phyloP scores from a whole-genome alignment of 129 eudicot species.

The Mikania micrantha region DNA sequence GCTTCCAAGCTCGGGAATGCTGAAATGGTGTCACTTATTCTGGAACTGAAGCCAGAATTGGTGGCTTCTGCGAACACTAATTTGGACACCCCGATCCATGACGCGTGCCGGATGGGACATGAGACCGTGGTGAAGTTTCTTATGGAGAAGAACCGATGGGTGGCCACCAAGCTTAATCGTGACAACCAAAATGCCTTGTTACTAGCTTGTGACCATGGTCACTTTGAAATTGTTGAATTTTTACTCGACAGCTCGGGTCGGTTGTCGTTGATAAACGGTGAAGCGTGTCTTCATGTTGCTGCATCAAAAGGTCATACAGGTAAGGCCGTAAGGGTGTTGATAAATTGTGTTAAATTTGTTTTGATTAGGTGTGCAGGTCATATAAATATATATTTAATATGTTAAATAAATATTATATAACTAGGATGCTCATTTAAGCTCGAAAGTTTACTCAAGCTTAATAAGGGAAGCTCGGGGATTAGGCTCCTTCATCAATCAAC shows the following conservation, averaged over 20 bases:
- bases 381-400: too few relatives aligned
- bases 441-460: too few relatives aligned
- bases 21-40: slow-evolving; percentile 13
- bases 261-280: background rate
- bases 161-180: slow-evolving; percentile 3
- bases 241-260: background rate
- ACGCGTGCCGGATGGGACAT: background rate
- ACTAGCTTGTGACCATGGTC: slow-evolving; percentile 18
- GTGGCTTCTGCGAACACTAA: background rate
- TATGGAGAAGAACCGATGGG: slow-evolving; percentile 11
- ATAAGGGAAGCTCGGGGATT: too few relatives aligned
- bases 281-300: slow-evolving; percentile 9
- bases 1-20: slow-evolving; percentile 14
- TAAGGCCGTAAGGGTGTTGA: background rate
- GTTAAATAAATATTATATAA: too few relatives aligned
- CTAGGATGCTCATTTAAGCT: too few relatives aligned
- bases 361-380: too few relatives aligned
- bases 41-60: slow-evolving; percentile 13
- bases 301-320: slow-evolving; percentile 23
- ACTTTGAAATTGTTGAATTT: slow-evolving; percentile 9
- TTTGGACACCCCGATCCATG: slow-evolving; percentile 13
- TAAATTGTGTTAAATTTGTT: too few relatives aligned
- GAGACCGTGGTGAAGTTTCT: background rate
- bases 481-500: too few relatives aligned
- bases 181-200: slow-evolving; percentile 11